Base-by-base conservation (phyloP, 2,329 filamentous ascomycete genomes). In the Verticillium nonalfalfae region DNA sequence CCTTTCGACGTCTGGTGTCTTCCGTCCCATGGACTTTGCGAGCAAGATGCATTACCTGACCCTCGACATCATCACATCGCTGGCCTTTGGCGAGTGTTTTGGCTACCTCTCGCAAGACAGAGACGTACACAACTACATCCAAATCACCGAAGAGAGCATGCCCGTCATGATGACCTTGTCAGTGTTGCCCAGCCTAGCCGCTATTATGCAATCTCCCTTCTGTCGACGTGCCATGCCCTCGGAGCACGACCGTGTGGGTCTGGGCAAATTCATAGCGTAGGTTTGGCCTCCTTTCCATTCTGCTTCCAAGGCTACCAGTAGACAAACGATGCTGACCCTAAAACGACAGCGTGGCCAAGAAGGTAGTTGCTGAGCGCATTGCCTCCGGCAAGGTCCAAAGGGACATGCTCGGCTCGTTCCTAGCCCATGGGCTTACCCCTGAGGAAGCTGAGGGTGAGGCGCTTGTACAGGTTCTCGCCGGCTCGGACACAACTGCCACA, bases 1-100 rank as follows among this genome's bases (percentile, higher is more conserved):
- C 65, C 67, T 77, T 31, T 76, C 75, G 1, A 74, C 62, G 10
- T 62, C 71, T 2, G 55, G 38, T 1, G 56, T 66, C 1, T 72
- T 70, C 55, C 79, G 81, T 40, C 71, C 78, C 4, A 73, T 84
- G 69, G 81, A 85, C 66, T 67, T 81, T 59, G 78, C 75, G 11
- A 68, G 71, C 36, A 81, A 82, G 63, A 75, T 77, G 3, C 80
- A 83, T 52, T 85, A 76, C 71, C 80, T 85, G 60, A 83, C 82
- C 0, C 71, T 86, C 4, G 84, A 86, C 62, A 78, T 84, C 45
- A 83, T 87, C 64, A 81, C 77, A 38, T 76, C 78, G 54, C 68
- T 86, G 4, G 80, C 79, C 0, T 80, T 85, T 55, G 83, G 83
- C 11, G 67, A 79, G 58, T 68, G 76, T 0, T 82, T 84, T 63